A percentile compares a stretch with the other conserved stretches of the same genome.
These are phyloP conservation scores for Arctium minus DNA, from an alignment of 129 eudicot species.

Conservation along the genomic window DNA sequence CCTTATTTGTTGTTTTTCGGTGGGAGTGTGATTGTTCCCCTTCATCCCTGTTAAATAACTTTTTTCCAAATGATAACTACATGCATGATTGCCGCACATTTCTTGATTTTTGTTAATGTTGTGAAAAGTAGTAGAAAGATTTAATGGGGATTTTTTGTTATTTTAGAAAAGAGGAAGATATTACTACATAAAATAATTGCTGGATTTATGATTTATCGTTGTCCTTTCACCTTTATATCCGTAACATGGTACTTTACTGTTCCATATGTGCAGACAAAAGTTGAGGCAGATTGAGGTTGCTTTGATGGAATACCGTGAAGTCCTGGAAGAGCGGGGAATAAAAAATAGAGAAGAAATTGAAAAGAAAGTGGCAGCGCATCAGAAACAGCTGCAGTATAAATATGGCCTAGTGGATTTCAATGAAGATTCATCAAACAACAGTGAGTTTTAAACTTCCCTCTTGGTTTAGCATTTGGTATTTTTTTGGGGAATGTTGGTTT, in stretches of 20 bases:
- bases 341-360: constrained; percentile 71
- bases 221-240: not conserved
- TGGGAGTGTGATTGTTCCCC: not conserved
- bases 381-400: constrained; percentile 57
- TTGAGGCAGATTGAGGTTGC: constrained; percentile 84
- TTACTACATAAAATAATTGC: not conserved
- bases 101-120: not conserved
- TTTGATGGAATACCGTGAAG: constrained; percentile 88
- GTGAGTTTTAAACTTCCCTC: constrained; percentile 41
- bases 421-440: constrained; percentile 45
- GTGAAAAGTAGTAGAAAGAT: not conserved
- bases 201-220: not conserved
- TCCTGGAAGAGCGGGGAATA: constrained; percentile 77
- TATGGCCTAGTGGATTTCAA: constrained; percentile 51
- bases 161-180: not conserved
- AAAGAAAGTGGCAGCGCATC: constrained; percentile 61
- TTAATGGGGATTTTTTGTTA: not conserved
- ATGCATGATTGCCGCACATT: not conserved
- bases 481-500: not conserved
- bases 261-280: constrained; percentile 56
- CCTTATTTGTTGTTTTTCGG: no score
- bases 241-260: constrained; percentile 14
- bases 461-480: not conserved
- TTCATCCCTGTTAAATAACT: not conserved
- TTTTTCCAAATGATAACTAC: not conserved